Conservation (phyloP, 1,139 yeast species). For the Suhomyces wounanorum region DNA sequence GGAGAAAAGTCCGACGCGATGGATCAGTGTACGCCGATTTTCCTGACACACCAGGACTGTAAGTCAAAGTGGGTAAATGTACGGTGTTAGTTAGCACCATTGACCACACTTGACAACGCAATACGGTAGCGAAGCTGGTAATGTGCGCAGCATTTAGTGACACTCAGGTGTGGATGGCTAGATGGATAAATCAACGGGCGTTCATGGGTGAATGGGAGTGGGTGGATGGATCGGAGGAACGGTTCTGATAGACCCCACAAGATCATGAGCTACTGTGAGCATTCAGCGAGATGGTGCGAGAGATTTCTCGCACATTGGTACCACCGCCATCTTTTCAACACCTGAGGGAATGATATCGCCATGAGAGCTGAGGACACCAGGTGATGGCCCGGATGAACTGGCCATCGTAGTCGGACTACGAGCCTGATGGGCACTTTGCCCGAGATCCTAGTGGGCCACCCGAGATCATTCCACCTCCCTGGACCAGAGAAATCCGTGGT, state of each 20-base stretch:
- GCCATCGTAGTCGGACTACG: background rate
- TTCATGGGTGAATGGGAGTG: no score
- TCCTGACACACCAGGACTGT: no score
- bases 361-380: background rate
- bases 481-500: background rate
- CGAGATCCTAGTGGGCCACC: background rate
- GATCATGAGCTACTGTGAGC: background rate
- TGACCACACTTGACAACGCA: background rate
- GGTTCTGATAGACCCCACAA: background rate
- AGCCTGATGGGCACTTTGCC: no score
- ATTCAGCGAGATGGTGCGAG: background rate
- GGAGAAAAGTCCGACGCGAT: conserved; percentile 4
- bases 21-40: background rate
- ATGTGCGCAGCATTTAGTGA: no score
- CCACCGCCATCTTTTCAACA: background rate
- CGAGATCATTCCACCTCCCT: background rate
- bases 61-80: no score
- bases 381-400: background rate
- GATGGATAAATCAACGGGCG: no score
- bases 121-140: no score
- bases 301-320: background rate
- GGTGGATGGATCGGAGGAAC: background rate
- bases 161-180: no score
- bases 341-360: no score
- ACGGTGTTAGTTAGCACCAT: background rate